Percentiles rank a stretch among this genome's conserved stretches.
These are phyloP conservation scores for Aspergillus brunneoviolaceus DNA, from an alignment of 2,329 filamentous ascomycete species.

Conservation along the genomic window DNA sequence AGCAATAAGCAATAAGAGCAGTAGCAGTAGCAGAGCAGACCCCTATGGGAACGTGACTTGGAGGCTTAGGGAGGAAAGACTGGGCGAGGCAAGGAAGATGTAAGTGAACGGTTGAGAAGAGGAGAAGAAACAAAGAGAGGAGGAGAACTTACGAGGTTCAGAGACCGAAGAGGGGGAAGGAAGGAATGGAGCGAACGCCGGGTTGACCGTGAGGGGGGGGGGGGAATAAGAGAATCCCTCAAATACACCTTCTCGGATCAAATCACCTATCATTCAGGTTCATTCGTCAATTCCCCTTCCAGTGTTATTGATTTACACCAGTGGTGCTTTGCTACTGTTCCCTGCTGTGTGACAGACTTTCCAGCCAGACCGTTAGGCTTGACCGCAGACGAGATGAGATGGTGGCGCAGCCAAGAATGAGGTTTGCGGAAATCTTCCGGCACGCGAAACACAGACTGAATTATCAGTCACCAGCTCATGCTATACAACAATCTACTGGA, in stretches of 20 bases:
- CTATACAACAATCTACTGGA: too few relatives aligned
- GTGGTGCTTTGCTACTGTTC: background rate
- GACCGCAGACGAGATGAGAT: background rate
- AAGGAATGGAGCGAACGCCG: constrained; percentile 3
- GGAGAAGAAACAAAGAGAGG: background rate
- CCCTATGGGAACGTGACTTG: background rate
- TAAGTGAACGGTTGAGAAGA: background rate
- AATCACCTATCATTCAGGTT: background rate
- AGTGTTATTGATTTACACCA: background rate
- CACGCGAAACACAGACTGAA: background rate
- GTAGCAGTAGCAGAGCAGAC: background rate
- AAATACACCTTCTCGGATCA: background rate
- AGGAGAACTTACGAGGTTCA: background rate
- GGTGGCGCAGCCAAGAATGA: background rate
- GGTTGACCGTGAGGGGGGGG: constrained; percentile 14
- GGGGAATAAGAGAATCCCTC: background rate
- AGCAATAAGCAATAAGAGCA: too few relatives aligned
- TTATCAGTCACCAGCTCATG: background rate
- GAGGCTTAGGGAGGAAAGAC: background rate
- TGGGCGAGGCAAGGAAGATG: background rate
- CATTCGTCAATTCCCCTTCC: background rate
- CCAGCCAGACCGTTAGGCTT: constrained; percentile 4
- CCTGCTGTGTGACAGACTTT: constrained; percentile 2
- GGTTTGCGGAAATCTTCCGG: background rate
- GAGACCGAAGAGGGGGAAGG: background rate